Evolutionary conservation across 2,329 filamentous ascomycete genomes (phyloP).

Genomic region (Daldinia sp.): DNA sequence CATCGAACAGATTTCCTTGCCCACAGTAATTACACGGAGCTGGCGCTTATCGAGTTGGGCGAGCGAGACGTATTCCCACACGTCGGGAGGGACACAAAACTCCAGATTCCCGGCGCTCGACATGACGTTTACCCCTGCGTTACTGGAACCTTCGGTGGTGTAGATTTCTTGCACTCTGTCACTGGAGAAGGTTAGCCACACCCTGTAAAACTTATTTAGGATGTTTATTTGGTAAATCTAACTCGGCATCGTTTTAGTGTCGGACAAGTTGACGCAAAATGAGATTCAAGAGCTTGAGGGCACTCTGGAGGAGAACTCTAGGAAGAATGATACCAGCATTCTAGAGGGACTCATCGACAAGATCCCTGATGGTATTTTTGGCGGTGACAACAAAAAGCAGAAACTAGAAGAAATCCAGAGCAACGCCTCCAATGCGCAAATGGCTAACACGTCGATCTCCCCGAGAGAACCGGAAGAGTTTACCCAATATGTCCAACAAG

Average conservation of each 20-base stretch:
- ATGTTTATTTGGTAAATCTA: constrained; percentile 4
- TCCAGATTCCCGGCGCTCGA: constrained; percentile 76
- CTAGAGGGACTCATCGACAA: constrained; percentile 84
- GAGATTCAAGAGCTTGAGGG: constrained; percentile 90
- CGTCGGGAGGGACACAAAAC: constrained; percentile 78
- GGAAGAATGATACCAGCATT: constrained; percentile 75
- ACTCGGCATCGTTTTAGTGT: constrained; percentile 63
- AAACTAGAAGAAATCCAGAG: constrained; percentile 84
- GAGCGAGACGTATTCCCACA: constrained; percentile 87
- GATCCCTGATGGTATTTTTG: constrained; percentile 84
- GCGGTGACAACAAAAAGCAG: constrained; percentile 77
- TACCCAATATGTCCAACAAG: constrained; percentile 78
- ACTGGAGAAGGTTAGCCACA: constrained; percentile 68
- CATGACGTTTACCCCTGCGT: constrained; percentile 81
- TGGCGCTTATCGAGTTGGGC: constrained; percentile 88
- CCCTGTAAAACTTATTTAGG: neutral
- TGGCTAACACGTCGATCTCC: constrained; percentile 79
- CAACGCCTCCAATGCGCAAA: constrained; percentile 79
- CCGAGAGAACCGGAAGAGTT: constrained; percentile 87
- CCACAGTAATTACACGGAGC: constrained; percentile 92
- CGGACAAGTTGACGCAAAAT: constrained; percentile 90
- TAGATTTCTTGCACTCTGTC: constrained; percentile 93
- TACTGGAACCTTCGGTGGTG: constrained; percentile 93
- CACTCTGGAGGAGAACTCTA: constrained; percentile 75
- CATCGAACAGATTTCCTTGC: constrained; percentile 78